Evolutionary conservation across 2,329 filamentous ascomycete species (phyloP), one percentile per base, ranked within the genome.

Genomic region (Pseudogymnoascus sp.): DNA sequence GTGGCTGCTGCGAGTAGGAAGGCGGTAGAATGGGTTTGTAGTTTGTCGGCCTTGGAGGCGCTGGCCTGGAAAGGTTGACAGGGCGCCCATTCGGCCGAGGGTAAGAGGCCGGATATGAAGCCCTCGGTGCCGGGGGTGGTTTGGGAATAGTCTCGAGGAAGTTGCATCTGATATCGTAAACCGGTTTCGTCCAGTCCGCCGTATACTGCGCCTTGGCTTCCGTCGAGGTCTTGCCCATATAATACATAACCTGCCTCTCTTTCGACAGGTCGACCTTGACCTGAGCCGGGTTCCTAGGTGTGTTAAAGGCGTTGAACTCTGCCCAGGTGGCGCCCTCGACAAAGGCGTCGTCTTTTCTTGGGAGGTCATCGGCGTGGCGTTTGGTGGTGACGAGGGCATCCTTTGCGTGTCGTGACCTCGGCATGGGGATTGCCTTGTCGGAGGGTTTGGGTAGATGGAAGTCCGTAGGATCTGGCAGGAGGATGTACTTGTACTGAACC

Each of bases 131-230:
- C 8, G 70, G 71, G 67, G 14, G 71, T 65, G 72, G 76, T 67
- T 84, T 84, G 61, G 79, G 84, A 61, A 91, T 78, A 1, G 87
- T 86, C 53, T 91, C 87, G 72, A 92, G 74, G 74, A 88, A 92
- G 72, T 88, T 89, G 67, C 85, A 86, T 75, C 83, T 87, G 1
- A 81, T 77, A 65, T 91, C 90, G 74, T 91, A 82, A 53, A 78
- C 77, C n/a, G 76, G 80, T 11, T 75, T 80, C 7, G 71, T 66
- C 47, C 82, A 84, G 75, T 96, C 86, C 70, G 94, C 90, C 4
- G 92, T 96, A 76, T 94, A 99, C 73, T 95, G 91, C 25, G 92
- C 88, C 74, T 88, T 92, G 62, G 91, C 89, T 71, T 97, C 93
- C 5, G 93, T 97, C 21, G 93, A 97, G 18, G 83, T 84, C 73